Evolutionary conservation across 805 yeast species (phyloP).

Genomic region (Zygosaccharomyces lentus): DNA sequence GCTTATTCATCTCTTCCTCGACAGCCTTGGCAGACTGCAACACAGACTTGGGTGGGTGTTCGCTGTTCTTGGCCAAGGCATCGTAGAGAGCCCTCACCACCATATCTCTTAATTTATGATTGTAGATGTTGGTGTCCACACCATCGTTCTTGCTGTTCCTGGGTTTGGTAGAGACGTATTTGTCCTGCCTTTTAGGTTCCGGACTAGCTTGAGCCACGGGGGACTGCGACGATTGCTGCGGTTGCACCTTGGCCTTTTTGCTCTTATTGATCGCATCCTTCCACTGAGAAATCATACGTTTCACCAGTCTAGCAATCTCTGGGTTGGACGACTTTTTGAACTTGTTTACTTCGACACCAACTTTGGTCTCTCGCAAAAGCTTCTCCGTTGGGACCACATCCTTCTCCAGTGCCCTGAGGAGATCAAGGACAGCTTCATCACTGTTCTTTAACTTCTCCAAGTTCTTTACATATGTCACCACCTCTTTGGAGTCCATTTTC

Average conservation of each 20-base stretch:
- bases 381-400: conserved; percentile 80
- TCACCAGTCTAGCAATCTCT: conserved; percentile 68
- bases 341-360: conserved; percentile 95
- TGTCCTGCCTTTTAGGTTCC: conserved; percentile 31
- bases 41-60: conserved; percentile 55
- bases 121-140: conserved; percentile 61
- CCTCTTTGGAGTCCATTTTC: conserved; percentile 68
- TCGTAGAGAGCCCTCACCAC: conserved; percentile 82
- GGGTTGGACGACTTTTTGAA: conserved; percentile 62
- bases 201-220: conserved; percentile 6
- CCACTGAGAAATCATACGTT: conserved; percentile 82
- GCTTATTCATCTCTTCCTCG: conserved; percentile 64
- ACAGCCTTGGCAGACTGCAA: conserved; percentile 62
- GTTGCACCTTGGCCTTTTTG: conserved; percentile 37
- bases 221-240: conserved; percentile 11
- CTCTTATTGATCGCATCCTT: conserved; percentile 78
- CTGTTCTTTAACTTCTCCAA: conserved; percentile 64
- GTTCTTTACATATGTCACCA: conserved; percentile 59
- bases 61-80: conserved; percentile 80
- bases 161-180: conserved; percentile 50
- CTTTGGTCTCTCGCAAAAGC: conserved; percentile 81
- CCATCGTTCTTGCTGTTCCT: conserved; percentile 82
- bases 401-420: conserved; percentile 59
- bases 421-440: conserved; percentile 60
- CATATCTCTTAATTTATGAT: conserved; percentile 75